Percentiles rank a stretch among this genome's conserved stretches.
These are phyloP conservation scores for Ceratocystis cubensis DNA, from an alignment of 2,329 filamentous ascomycete genomes.

Conservation along the genomic window DNA sequence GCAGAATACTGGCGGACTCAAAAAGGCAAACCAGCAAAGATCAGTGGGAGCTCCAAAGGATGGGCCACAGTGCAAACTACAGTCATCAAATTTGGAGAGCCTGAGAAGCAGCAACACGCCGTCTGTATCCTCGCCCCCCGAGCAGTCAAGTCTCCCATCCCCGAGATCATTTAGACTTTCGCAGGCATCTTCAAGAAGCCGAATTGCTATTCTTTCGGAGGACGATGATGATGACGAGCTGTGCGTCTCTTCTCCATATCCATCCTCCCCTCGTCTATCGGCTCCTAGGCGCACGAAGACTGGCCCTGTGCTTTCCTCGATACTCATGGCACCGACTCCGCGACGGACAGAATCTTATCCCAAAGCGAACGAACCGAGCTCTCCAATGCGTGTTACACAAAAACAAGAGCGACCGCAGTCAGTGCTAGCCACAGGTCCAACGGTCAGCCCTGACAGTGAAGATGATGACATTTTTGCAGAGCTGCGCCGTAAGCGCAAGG, in stretches of 20 bases:
- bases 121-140: background rate
- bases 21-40: too few relatives aligned
- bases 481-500: constrained; percentile 12
- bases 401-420: background rate
- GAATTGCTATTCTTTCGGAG: background rate
- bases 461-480: constrained; percentile 14
- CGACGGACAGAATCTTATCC: constrained; percentile 39
- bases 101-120: background rate
- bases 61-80: background rate
- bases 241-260: constrained; percentile 37
- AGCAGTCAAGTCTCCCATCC: background rate
- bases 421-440: background rate
- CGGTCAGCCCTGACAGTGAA: background rate
- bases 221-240: constrained; percentile 35
- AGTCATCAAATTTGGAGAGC: background rate
- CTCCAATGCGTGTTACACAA: background rate
- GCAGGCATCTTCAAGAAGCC: background rate
- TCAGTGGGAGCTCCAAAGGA: too few relatives aligned
- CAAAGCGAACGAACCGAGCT: background rate
- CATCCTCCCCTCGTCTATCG: background rate
- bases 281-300: background rate
- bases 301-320: background rate
- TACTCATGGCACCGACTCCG: constrained; percentile 27
- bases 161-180: background rate
- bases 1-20: too few relatives aligned